Base-by-base conservation (phyloP, 169 alveolate genomes). In the Plasmodium adleri region DNA sequence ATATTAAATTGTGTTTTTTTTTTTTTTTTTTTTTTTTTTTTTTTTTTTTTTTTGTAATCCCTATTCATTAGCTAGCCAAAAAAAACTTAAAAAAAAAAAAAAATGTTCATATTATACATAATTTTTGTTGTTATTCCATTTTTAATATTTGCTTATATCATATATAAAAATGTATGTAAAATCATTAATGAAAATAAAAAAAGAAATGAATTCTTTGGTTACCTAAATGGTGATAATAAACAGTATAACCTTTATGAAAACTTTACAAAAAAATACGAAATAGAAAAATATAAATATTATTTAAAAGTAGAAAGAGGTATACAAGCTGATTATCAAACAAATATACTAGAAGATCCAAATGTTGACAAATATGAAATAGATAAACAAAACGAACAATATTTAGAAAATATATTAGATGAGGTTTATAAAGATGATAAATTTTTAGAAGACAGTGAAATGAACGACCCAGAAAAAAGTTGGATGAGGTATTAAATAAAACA, bases 71-170 rank as follows among this genome's bases (percentile, higher is more conserved):
- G 26, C 43, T 22, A 20, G 72, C 26, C 72, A 62, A 62, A 9
- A 20, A 62, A 62, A 10, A 28, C n/a, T n/a, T 7, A 28, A 0
- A 28, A 45, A 59, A 74, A 59, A 22, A 64, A 50, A 4, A 80
- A 66, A 47, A 80, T 80, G 90, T 17, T 80, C 67, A 67, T 80
- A 12, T 70, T 80, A 58, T 80, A 80, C 47, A 24, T 80, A 49
- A 56, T 68, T 32, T 80, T 80, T 80, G 90, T 80, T 47, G 66
- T 80, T 28, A 67, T 80, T 47, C 90, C 90, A 54, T 80, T 80
- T 71, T 15, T 80, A 22, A 60, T 49, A 67, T 80, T 80, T 66
- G 67, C 90, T 70, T 67, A 17, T 80, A 67, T 67, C 47, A 56
- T 80, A 66, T 80, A 80, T 70, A 80, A 68, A 67, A 66, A 66